phyloP scores from a whole-genome alignment of 768 basidiomycete genomes.

The Dioszegia aurantiaca region DNA sequence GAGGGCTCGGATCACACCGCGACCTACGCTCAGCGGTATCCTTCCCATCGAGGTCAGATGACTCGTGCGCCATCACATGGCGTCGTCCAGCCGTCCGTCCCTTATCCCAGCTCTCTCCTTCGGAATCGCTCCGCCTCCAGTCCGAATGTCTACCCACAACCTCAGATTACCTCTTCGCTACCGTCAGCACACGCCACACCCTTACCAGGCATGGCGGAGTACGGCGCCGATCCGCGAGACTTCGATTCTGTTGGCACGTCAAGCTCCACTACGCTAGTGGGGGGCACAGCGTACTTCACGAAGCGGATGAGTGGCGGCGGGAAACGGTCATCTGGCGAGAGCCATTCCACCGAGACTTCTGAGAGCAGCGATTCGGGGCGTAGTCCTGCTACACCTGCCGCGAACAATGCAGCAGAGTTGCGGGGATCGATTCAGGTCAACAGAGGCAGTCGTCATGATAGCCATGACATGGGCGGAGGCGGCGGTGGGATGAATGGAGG shows the following conservation, averaged over 20 bases:
- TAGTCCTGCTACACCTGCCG: slow-evolving; percentile 55
- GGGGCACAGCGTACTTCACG: slow-evolving; percentile 38
- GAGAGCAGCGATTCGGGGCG: slow-evolving; percentile 59
- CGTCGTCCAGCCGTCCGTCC: slow-evolving; percentile 17
- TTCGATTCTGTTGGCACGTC: slow-evolving; percentile 1
- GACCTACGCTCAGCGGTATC: slow-evolving; percentile 21
- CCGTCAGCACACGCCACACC: slow-evolving; percentile 10
- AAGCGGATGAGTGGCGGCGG: slow-evolving; percentile 35
- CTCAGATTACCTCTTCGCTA: slow-evolving; percentile 18
- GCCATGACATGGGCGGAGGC: not conserved
- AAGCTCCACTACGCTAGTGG: slow-evolving; percentile 28
- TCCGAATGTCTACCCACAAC: slow-evolving; percentile 54
- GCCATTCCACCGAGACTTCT: slow-evolving; percentile 56
- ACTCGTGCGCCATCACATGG: slow-evolving; percentile 36
- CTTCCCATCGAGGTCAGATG: slow-evolving; percentile 30
- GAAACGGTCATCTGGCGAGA: slow-evolving; percentile 44
- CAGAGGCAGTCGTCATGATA: not conserved
- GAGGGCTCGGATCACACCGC: slow-evolving; percentile 30
- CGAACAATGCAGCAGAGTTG: slow-evolving; percentile 22
- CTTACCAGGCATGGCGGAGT: slow-evolving; percentile 14
- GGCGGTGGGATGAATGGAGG: not conserved
- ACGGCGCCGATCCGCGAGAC: not conserved
- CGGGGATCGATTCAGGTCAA: not conserved
- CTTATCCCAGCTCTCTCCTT: slow-evolving; percentile 42
- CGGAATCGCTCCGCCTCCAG: slow-evolving; percentile 53